Conservation (phyloP, 352 stramenopile species). For the Phytopythium helicoides region DNA sequence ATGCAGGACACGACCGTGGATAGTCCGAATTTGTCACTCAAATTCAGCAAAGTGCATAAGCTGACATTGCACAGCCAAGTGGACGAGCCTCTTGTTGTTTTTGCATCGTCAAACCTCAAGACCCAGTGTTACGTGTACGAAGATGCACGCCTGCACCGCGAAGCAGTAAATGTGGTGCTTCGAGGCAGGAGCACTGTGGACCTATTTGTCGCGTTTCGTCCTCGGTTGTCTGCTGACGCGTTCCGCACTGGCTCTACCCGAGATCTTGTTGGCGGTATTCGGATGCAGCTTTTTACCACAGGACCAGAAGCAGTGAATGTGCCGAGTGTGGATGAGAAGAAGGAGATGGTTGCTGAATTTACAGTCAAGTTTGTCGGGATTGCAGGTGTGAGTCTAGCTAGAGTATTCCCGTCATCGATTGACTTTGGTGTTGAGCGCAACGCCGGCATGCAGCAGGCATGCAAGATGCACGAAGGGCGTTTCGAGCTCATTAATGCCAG, state of each 20-base stretch:
- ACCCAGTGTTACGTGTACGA: constrained; percentile 90
- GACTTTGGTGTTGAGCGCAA: constrained; percentile 82
- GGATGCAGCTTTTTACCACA: constrained; percentile 76
- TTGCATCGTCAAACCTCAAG: constrained; percentile 84
- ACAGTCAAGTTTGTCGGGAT: constrained; percentile 88
- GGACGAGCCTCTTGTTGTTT: constrained; percentile 64
- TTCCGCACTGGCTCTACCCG: constrained; percentile 76
- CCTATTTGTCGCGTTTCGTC: constrained; percentile 78
- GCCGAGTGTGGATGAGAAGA: constrained; percentile 42
- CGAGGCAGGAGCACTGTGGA: constrained; percentile 63
- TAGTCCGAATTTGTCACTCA: constrained; percentile 66
- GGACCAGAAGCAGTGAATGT: not conserved
- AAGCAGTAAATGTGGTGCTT: constrained; percentile 74
- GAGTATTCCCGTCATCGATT: constrained; percentile 57
- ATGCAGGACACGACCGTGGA: constrained; percentile 80
- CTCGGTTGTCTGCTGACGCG: constrained; percentile 72
- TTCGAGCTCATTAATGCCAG: constrained; percentile 85
- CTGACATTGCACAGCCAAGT: constrained; percentile 83
- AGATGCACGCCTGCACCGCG: constrained; percentile 60
- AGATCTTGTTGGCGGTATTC: constrained; percentile 85
- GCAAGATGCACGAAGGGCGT: constrained; percentile 53
- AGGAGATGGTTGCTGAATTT: constrained; percentile 80
- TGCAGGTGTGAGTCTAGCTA: constrained; percentile 73
- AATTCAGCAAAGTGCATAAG: constrained; percentile 88
- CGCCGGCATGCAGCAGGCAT: constrained; percentile 32